Conservation (phyloP, 2,329 filamentous ascomycete genomes). For the Colletotrichum agaves region DNA sequence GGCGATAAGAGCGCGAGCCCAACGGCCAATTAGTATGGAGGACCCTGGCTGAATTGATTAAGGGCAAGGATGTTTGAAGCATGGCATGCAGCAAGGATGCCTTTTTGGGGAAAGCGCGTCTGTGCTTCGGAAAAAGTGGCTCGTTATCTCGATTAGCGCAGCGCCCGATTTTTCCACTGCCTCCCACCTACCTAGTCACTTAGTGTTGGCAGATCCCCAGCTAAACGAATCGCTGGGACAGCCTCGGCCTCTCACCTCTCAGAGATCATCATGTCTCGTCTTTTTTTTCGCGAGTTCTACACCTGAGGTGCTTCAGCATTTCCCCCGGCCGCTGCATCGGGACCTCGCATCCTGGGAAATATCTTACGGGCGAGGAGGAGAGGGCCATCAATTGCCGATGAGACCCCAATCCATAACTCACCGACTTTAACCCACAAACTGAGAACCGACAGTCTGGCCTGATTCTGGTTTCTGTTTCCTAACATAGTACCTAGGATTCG, state of each 20-base stretch:
- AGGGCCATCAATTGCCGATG: slow-evolving; percentile 21
- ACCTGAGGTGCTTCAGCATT: too few species aligned
- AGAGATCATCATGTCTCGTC: background rate
- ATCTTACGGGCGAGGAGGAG: background rate
- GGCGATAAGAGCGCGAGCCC: slow-evolving; percentile 14
- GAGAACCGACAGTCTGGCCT: slow-evolving; percentile 9
- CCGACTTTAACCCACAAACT: slow-evolving; percentile 33
- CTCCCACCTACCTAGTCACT: too few species aligned
- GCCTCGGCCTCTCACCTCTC: background rate
- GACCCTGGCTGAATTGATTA: slow-evolving; percentile 33
- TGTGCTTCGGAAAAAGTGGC: slow-evolving; percentile 30
- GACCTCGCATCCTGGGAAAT: background rate
- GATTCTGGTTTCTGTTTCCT: background rate
- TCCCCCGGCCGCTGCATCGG: background rate
- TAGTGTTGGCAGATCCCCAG: slow-evolving; percentile 2
- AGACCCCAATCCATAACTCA: slow-evolving; percentile 33
- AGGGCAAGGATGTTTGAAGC: slow-evolving; percentile 26
- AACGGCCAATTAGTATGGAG: slow-evolving; percentile 12
- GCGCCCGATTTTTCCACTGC: slow-evolving; percentile 10
- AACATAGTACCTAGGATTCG: background rate
- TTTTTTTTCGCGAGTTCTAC: too few species aligned
- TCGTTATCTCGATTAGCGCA: slow-evolving; percentile 28
- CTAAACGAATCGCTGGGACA: background rate
- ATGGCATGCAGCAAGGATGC: slow-evolving; percentile 26
- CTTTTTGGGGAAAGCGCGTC: slow-evolving; percentile 18